Base-by-base conservation (phyloP, 176 grass and related monocot species). In the Miscanthus lutarioriparius region DNA sequence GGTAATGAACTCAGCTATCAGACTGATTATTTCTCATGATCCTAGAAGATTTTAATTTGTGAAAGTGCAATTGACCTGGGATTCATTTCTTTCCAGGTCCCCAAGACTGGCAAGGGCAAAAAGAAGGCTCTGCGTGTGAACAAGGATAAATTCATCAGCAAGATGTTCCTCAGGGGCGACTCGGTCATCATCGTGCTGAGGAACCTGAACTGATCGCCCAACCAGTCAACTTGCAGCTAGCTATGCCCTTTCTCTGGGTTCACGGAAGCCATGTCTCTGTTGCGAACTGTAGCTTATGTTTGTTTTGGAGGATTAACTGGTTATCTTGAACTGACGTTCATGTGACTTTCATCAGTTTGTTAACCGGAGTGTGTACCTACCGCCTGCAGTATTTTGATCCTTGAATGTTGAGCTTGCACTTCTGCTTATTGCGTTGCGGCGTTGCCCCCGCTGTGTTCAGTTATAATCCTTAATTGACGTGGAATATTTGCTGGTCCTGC, bases 61-160 rank as follows among this genome's bases (percentile, higher is more conserved):
- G 45, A 33, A 62, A 35, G 28, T 8, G n/a, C 23, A 68, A 78
- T 78, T 72, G 1, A 58, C 76, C 16, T 43, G 37, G 37, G 23
- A 12, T 48, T 62, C 30, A 4, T 90, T 81, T 81, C 10, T 88
- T 64, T 85, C 23, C 68, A 95, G 93, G 58, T 89, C 33, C 90
- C 90, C 13, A 95, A 90, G 88, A 95, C 90, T 12, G 93, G 90
- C 64, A 95, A 95, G 86, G 90, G 90, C 4, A 95, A 95, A 86
- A 95, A 92, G 78, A 92, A 92, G 76, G 90, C 90, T 59, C 79
- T 95, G 19, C 93, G 88, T 11, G 86, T 92, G 39, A 95, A 92
- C 85, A 92, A 95, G 88, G 93, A 95, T 51, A 90, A 86, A 74
- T 92, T 95, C 85, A 95, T 95, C 44, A 90, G 93, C 69, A 95